Evolutionary conservation across 1,284 basidiomycete genomes (phyloP).

Genomic region (Sanghuangporus baumii): DNA sequence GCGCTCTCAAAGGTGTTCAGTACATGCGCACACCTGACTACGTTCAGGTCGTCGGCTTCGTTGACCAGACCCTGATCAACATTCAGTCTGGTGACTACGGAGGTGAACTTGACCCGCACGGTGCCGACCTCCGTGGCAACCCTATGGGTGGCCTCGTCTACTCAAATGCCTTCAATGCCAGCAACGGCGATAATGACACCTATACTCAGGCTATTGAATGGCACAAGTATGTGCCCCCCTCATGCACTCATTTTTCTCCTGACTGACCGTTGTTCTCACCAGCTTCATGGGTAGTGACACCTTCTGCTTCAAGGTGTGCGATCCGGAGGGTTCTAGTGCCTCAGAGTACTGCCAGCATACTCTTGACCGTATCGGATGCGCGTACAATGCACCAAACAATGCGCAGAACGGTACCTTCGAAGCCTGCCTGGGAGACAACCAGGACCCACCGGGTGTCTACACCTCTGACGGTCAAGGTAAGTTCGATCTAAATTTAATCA

Average conservation of each 20-base stretch:
- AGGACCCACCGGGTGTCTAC: constrained; percentile 54
- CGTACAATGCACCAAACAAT: constrained; percentile 62
- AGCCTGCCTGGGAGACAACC: constrained; percentile 57
- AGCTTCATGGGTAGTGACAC: constrained; percentile 59
- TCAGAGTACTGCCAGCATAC: constrained; percentile 54
- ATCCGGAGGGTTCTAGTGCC: constrained; percentile 47
- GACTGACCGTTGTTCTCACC: neutral
- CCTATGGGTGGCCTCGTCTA: constrained; percentile 49
- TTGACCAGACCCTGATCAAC: constrained; percentile 58
- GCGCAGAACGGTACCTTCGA: constrained; percentile 52
- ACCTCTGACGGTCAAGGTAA: constrained; percentile 34
- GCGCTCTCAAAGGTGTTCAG: constrained; percentile 60
- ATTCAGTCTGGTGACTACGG: constrained; percentile 51
- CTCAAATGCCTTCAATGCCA: constrained; percentile 45
- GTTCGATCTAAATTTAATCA: neutral
- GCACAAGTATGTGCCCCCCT: constrained; percentile 41
- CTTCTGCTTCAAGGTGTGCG: constrained; percentile 58
- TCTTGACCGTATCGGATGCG: constrained; percentile 64
- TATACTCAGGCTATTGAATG: constrained; percentile 52
- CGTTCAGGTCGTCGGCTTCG: constrained; percentile 56
- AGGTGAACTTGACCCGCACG: constrained; percentile 63
- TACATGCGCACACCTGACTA: constrained; percentile 62
- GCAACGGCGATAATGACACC: constrained; percentile 35
- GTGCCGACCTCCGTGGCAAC: constrained; percentile 50
- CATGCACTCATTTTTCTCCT: neutral